phyloP scores from a whole-genome alignment of 2,329 filamentous ascomycete species.

The Fusarium goolgardi region DNA sequence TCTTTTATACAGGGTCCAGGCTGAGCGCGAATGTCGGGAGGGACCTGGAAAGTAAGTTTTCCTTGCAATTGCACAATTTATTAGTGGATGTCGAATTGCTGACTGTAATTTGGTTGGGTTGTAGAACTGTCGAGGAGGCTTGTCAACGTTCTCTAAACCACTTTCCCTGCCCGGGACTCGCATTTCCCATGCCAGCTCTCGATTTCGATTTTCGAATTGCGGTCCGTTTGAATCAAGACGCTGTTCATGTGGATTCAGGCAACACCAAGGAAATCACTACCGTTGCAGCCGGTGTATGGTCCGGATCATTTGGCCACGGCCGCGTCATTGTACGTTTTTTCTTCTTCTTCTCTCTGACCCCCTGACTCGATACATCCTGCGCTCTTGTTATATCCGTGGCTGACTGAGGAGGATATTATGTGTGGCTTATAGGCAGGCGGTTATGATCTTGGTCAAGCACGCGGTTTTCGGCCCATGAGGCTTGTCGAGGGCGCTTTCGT shows the following conservation, averaged over 20 bases:
- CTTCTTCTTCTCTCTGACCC: not conserved
- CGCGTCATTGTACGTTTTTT: slow-evolving; percentile 57
- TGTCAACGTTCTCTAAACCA: slow-evolving; percentile 55
- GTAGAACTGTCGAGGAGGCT: slow-evolving; percentile 53
- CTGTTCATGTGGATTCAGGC: slow-evolving; percentile 57
- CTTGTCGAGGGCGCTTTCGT: slow-evolving; percentile 63
- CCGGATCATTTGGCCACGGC: slow-evolving; percentile 61
- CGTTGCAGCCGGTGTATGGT: slow-evolving; percentile 60
- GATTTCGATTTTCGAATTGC: slow-evolving; percentile 64
- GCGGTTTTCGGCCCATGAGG: slow-evolving; percentile 56
- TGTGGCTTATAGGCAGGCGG: slow-evolving; percentile 53
- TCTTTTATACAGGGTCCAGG: slow-evolving; percentile 45
- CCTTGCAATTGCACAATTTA: not conserved
- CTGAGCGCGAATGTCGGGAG: slow-evolving; percentile 45
- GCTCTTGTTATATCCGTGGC: slow-evolving; percentile 25
- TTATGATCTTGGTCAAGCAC: slow-evolving; percentile 57
- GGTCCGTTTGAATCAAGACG: slow-evolving; percentile 58
- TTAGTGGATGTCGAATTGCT: slow-evolving; percentile 22
- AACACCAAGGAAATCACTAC: slow-evolving; percentile 62
- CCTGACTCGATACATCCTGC: slow-evolving; percentile 9
- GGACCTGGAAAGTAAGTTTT: slow-evolving; percentile 45
- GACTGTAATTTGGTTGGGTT: slow-evolving; percentile 30
- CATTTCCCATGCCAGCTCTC: slow-evolving; percentile 59
- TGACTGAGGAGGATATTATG: slow-evolving; percentile 40
- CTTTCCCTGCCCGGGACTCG: slow-evolving; percentile 57